A percentile compares a stretch with the other conserved stretches of the same genome.
Conservation (phyloP, 176 grass and related monocot genomes). For the Carex littledalei region DNA sequence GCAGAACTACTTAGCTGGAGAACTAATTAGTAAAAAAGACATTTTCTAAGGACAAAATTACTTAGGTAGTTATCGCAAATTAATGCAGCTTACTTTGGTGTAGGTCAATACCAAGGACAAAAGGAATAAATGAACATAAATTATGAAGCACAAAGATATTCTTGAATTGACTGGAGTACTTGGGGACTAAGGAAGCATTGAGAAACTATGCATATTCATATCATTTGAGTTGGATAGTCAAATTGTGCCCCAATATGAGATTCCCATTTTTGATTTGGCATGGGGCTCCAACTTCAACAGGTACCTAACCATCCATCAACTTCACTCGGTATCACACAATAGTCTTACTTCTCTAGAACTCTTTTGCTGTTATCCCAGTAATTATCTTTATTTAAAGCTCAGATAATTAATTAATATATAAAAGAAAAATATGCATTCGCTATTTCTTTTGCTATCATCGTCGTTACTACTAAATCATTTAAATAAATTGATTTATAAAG, state of each 20-base stretch:
- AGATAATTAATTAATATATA: not conserved
- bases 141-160: conserved; percentile 18
- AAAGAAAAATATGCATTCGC: not conserved
- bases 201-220: conserved; percentile 8
- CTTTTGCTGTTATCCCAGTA: too few relatives aligned
- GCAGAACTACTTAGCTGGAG: too few relatives aligned
- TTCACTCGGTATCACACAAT: not conserved
- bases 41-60: too few relatives aligned
- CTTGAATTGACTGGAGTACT: conserved; percentile 18
- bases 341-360: not conserved
- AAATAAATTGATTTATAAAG: too few relatives aligned
- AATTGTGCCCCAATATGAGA: conserved; percentile 4
- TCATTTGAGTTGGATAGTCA: conserved; percentile 9
- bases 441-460: too few relatives aligned
- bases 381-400: too few relatives aligned
- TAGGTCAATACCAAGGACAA: not conserved
- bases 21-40: too few relatives aligned
- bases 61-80: not conserved
- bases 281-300: not conserved
- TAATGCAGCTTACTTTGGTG: not conserved
- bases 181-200: conserved; percentile 34
- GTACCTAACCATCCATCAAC: not conserved
- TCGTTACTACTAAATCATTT: too few relatives aligned
- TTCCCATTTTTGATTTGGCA: conserved; percentile 1
- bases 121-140: conserved; percentile 19